Evolutionary conservation across 2,329 filamentous ascomycete species (phyloP).

Genomic region (Chaetothyriales sp.): DNA sequence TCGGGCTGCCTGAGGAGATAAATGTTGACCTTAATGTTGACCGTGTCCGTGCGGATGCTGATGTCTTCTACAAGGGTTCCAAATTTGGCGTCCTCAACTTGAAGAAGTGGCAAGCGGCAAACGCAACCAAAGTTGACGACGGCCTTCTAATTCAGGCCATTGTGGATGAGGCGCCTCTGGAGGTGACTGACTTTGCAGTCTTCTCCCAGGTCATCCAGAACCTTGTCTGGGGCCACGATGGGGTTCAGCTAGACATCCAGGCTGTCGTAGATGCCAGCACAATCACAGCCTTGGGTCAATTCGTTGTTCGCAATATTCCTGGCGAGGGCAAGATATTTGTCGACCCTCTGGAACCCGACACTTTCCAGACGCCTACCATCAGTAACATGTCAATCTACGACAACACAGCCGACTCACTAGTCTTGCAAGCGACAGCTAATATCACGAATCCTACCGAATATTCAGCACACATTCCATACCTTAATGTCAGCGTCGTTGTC

Average conservation of each 20-base stretch:
- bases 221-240: conserved; percentile 59
- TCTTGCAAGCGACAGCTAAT: conserved; percentile 59
- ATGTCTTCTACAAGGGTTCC: conserved; percentile 63
- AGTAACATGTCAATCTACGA: conserved; percentile 58
- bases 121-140: conserved; percentile 56
- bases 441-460: conserved; percentile 86
- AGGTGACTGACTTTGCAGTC: conserved; percentile 66
- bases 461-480: conserved; percentile 64
- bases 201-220: conserved; percentile 70
- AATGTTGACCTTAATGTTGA: conserved; percentile 72
- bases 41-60: conserved; percentile 59
- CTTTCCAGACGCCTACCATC: conserved; percentile 47
- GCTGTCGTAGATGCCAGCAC: conserved; percentile 74
- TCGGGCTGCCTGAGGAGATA: conserved; percentile 70
- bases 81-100: conserved; percentile 74
- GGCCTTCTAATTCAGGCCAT: conserved; percentile 60
- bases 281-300: conserved; percentile 64
- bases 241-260: conserved; percentile 59
- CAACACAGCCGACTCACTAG: conserved; percentile 58
- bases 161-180: conserved; percentile 65
- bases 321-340: conserved; percentile 72
- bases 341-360: conserved; percentile 50
- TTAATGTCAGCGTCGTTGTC: conserved; percentile 61
- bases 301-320: conserved; percentile 72
- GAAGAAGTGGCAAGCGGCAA: conserved; percentile 68